These are phyloP conservation scores for Thalassiosira exigua DNA, from an alignment of 352 stramenopile species.

Conservation along the genomic window DNA sequence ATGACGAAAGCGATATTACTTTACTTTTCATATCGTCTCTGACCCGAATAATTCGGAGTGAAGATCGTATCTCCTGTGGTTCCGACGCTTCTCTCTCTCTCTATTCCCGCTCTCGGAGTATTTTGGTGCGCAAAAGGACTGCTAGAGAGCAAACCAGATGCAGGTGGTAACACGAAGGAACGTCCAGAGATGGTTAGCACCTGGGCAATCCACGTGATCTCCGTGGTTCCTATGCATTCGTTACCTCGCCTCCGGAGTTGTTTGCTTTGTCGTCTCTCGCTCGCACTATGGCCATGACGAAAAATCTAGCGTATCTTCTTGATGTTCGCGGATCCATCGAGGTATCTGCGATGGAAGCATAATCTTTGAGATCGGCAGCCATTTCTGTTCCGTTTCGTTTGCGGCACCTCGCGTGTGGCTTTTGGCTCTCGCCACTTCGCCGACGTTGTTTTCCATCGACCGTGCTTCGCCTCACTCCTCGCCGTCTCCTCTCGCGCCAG, in stretches of 20 bases:
- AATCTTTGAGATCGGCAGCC: conserved; percentile 87
- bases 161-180: no score
- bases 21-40: conserved; percentile 74
- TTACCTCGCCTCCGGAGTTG: no score
- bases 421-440: no score
- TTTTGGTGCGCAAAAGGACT: no score
- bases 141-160: no score
- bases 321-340: conserved; percentile 28
- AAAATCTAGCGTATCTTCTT: conserved; percentile 71
- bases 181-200: no score
- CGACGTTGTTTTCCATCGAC: background rate
- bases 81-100: conserved; percentile 74
- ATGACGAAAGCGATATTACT: conserved; percentile 62
- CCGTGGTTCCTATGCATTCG: no score
- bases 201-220: no score
- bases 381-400: conserved; percentile 22
- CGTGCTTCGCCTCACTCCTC: background rate
- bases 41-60: conserved; percentile 49
- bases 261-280: no score
- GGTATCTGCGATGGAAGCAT: conserved; percentile 66
- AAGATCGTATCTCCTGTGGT: conserved; percentile 82
- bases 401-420: no score
- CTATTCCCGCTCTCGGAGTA: background rate
- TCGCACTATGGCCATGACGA: conserved; percentile 84
- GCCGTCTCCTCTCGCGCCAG: background rate